Percentiles rank a stretch among this genome's conserved stretches.
Evolutionary conservation across 2,329 filamentous ascomycete genomes (phyloP).

Genomic region (Rhinocladiella mackenziei): DNA sequence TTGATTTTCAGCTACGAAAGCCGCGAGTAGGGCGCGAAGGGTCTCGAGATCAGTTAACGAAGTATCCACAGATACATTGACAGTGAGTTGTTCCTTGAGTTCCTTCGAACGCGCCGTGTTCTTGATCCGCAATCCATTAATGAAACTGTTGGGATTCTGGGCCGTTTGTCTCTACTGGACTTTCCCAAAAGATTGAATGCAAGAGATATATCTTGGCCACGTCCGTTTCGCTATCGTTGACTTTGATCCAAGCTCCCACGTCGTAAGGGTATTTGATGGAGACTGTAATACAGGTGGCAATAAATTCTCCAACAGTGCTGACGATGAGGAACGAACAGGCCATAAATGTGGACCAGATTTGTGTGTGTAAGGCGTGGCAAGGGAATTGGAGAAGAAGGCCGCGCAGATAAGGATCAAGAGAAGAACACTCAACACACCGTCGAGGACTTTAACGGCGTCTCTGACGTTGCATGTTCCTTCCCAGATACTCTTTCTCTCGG

Average conservation of each 20-base stretch:
- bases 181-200: conserved; percentile 37
- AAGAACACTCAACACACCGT: conserved; percentile 32
- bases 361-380: conserved; percentile 18
- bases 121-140: conserved; percentile 38
- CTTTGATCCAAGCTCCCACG: conserved; percentile 35
- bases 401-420: conserved; percentile 25
- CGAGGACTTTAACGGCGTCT: conserved; percentile 36
- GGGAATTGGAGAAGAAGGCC: conserved; percentile 20
- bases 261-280: conserved; percentile 35
- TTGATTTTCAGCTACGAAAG: conserved; percentile 37
- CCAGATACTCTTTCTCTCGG: conserved; percentile 33
- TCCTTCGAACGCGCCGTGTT: conserved; percentile 36
- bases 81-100: conserved; percentile 35
- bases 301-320: conserved; percentile 29
- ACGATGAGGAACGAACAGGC: conserved; percentile 31
- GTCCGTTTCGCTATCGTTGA: conserved; percentile 27
- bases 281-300: conserved; percentile 30
- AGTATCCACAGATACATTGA: conserved; percentile 32
- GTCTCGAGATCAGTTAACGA: conserved; percentile 34
- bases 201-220: conserved; percentile 36
- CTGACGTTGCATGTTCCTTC: conserved; percentile 34
- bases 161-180: conserved; percentile 33
- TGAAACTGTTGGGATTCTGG: conserved; percentile 37
- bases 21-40: conserved; percentile 31
- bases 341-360: conserved; percentile 18